Conservation (phyloP, 192 early-diverging fungal species). For the Backusella tuberculispora region DNA sequence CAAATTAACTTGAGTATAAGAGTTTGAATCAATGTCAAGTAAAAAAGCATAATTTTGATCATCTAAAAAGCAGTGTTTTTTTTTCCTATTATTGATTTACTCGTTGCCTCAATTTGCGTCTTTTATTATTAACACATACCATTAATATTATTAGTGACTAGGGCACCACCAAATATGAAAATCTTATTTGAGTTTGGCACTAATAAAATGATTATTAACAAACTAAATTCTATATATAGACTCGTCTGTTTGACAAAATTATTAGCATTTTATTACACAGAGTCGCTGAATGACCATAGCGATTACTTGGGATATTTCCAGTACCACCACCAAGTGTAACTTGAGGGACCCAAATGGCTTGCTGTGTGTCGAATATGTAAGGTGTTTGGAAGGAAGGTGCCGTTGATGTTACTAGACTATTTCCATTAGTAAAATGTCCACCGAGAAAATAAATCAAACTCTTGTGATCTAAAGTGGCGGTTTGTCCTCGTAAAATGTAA, state of each 20-base stretch:
- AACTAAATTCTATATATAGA: not conserved
- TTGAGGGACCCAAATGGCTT: not conserved
- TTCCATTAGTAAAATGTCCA: not conserved
- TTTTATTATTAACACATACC: not conserved
- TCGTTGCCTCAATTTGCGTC: not conserved
- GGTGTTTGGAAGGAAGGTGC: not conserved
- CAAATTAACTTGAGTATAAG: not conserved
- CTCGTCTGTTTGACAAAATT: not conserved
- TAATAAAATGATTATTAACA: not conserved
- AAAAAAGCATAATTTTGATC: not conserved
- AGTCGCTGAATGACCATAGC: constrained; percentile 4
- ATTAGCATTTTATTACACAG: not conserved
- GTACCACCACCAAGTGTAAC: not conserved
- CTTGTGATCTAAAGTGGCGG: not conserved
- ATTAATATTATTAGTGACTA: not conserved
- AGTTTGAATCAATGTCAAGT: not conserved
- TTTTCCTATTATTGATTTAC: not conserved
- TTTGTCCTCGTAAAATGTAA: constrained; percentile 6
- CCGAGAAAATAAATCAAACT: not conserved
- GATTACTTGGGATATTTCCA: not conserved
- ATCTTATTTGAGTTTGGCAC: not conserved
- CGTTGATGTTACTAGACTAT: not conserved
- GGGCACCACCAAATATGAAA: not conserved
- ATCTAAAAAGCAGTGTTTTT: not conserved
- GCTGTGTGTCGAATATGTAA: not conserved